A percentile compares a stretch with the other conserved stretches of the same genome.
phyloP scores from a whole-genome alignment of 176 grass and related monocot genomes.

The Pharus latifolius region DNA sequence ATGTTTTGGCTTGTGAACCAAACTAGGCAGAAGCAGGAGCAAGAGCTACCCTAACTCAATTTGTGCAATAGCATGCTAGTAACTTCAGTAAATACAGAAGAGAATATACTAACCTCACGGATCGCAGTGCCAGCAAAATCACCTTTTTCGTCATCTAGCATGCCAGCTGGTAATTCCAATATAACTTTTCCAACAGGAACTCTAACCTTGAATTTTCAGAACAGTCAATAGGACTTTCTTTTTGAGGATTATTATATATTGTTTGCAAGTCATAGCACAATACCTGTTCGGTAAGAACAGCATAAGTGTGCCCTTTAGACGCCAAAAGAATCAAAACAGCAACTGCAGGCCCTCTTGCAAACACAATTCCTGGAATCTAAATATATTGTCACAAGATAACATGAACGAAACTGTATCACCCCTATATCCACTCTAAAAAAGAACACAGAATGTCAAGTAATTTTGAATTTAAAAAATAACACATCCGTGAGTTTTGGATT shows the following conservation, averaged over 20 bases:
- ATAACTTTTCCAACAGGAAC: conserved; percentile 79
- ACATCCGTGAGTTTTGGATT: too few relatives aligned
- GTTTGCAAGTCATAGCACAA: not conserved
- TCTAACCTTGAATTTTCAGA: conserved; percentile 46
- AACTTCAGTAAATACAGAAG: not conserved
- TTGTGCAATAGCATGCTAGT: not conserved
- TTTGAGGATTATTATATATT: not conserved
- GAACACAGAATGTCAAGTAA: not conserved
- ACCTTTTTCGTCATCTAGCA: conserved; percentile 82
- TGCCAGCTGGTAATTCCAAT: conserved; percentile 84
- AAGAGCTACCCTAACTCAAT: not conserved
- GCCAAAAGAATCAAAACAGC: conserved; percentile 86
- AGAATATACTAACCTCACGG: conserved; percentile 51
- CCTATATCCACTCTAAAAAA: not conserved
- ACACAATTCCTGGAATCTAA: conserved; percentile 98
- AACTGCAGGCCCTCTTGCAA: conserved; percentile 82
- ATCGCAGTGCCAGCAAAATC: conserved; percentile 85
- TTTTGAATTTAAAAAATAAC: too few relatives aligned
- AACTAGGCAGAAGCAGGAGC: not conserved
- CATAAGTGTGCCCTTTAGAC: conserved; percentile 53
- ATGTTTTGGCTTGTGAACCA: not conserved
- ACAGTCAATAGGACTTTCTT: not conserved
- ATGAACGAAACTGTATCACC: not conserved
- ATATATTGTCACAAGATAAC: conserved; percentile 11
- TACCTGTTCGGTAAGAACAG: conserved; percentile 90